Percentiles rank a stretch among this genome's conserved stretches.
Evolutionary conservation across 257 asterid species (phyloP).

Genomic region (Anisodus acutangulus): DNA sequence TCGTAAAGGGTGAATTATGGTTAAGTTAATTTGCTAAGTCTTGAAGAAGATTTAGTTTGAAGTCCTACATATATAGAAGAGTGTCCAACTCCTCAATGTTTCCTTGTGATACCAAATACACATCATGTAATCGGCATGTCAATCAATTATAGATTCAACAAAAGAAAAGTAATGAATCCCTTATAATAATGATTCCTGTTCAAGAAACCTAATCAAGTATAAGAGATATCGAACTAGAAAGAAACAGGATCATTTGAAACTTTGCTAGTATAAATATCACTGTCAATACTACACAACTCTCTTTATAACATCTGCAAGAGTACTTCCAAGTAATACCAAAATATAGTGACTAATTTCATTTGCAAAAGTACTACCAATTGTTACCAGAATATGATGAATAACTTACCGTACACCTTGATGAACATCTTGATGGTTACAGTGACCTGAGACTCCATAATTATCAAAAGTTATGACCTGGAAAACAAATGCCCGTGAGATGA

Average conservation of each 20-base stretch:
- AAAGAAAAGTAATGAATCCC: not conserved
- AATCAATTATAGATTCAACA: not conserved
- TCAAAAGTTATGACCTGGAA: constrained; percentile 83
- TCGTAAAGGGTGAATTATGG: not conserved
- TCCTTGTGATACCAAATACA: not conserved
- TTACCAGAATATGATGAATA: constrained; percentile 15
- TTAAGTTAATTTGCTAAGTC: not conserved
- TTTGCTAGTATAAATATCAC: constrained; percentile 1
- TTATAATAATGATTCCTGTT: not conserved
- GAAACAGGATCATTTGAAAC: not conserved
- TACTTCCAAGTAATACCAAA: not conserved
- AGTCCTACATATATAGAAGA: not conserved
- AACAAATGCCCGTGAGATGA: constrained; percentile 8
- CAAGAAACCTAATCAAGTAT: not conserved
- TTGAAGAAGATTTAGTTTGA: constrained; percentile 4
- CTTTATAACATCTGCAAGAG: not conserved
- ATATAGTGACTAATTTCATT: constrained; percentile 7
- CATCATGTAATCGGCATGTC: not conserved
- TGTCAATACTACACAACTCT: not conserved
- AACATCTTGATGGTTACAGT: constrained; percentile 75
- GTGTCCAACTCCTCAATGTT: not conserved
- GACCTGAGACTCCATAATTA: constrained; percentile 85
- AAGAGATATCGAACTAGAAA: constrained; percentile 21
- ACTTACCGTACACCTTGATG: constrained; percentile 76
- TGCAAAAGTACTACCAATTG: constrained; percentile 1